Conservation (phyloP, 106 monocot genomes). For the Dendrobium chrysotoxum region DNA sequence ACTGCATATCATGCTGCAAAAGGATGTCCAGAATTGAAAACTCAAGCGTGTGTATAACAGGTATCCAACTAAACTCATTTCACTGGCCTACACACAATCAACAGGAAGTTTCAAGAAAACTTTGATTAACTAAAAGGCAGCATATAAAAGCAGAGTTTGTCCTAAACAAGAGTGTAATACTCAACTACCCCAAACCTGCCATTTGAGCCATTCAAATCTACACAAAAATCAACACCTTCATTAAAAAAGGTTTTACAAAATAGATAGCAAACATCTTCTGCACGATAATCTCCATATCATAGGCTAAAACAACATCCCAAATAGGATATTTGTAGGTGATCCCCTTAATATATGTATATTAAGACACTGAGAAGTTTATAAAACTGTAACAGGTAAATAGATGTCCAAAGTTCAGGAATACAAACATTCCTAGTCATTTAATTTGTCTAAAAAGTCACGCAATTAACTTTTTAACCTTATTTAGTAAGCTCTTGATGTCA, state of each 20-base stretch:
- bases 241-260: background rate
- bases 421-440: background rate
- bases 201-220: too few species aligned
- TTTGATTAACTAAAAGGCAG: background rate
- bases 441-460: background rate
- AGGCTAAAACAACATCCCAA: background rate
- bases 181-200: too few species aligned
- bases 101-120: background rate
- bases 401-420: background rate
- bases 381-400: background rate
- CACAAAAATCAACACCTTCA: too few species aligned
- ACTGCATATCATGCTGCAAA: too few species aligned
- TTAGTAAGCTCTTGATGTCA: constrained; percentile 4
- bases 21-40: too few species aligned
- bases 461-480: constrained; percentile 10
- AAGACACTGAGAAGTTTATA: background rate
- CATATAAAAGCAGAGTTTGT: background rate
- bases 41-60: background rate
- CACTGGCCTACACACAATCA: background rate
- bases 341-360: background rate
- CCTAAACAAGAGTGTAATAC: too few species aligned
- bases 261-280: background rate
- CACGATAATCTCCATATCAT: background rate
- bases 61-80: background rate
- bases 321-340: background rate